A percentile compares a stretch with the other conserved stretches of the same genome.
These are phyloP conservation scores for Boletus tylopilopsis DNA, from an alignment of 768 basidiomycete species.

Conservation along the genomic window DNA sequence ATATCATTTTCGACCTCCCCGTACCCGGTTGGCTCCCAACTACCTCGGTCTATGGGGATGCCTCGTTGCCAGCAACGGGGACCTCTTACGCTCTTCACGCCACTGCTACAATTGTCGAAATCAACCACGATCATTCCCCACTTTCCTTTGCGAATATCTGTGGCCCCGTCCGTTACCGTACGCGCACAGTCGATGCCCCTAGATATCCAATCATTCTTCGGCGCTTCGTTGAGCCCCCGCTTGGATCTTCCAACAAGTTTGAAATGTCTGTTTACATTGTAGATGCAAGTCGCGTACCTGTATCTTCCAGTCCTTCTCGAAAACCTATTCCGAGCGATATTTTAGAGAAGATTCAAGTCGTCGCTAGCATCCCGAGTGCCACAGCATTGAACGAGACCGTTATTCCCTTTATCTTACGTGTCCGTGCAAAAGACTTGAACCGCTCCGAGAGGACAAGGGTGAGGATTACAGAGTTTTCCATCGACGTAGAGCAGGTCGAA, in stretches of 20 bases:
- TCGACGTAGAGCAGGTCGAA: conserved; percentile 63
- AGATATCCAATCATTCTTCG: conserved; percentile 44
- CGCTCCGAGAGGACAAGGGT: conserved; percentile 50
- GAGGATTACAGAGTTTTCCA: conserved; percentile 50
- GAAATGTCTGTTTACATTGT: conserved; percentile 42
- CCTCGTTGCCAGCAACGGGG: conserved; percentile 43
- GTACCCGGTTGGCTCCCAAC: conserved; percentile 91
- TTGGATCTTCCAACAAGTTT: conserved; percentile 28
- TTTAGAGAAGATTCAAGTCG: conserved; percentile 59
- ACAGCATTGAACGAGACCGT: conserved; percentile 42
- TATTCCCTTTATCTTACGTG: conserved; percentile 55
- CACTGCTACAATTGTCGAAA: conserved; percentile 52
- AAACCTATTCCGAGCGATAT: conserved; percentile 48
- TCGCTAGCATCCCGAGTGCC: conserved; percentile 59
- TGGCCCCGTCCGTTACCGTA: conserved; percentile 48
- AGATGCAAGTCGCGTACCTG: conserved; percentile 31
- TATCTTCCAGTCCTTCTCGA: conserved; percentile 7
- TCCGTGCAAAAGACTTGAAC: conserved; percentile 54
- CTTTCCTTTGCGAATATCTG: conserved; percentile 56
- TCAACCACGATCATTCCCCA: conserved; percentile 39
- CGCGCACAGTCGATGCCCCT: conserved; percentile 38
- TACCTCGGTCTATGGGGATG: conserved; percentile 46
- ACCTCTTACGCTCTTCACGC: conserved; percentile 67
- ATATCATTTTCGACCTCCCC: conserved; percentile 74
- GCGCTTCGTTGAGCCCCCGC: conserved; percentile 49